A percentile compares a stretch with the other conserved stretches of the same genome.
Evolutionary conservation across 345 rosid species (phyloP).

Genomic region (Populus pruinosa): DNA sequence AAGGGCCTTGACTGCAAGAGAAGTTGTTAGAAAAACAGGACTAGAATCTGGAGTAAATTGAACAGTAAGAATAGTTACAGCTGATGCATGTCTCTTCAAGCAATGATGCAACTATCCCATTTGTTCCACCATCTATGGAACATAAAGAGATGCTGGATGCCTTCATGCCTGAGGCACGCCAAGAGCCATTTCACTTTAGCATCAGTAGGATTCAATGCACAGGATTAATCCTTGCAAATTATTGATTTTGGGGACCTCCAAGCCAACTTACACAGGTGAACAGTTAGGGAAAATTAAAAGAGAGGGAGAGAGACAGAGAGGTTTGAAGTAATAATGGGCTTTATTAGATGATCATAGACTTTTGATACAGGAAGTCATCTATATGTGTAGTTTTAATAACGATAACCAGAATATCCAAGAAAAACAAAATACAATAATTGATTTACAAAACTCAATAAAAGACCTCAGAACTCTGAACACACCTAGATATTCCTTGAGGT

Average conservation of each 20-base stretch:
- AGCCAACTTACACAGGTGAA: background rate
- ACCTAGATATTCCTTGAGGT: constrained; percentile 99
- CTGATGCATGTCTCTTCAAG: constrained; percentile 8
- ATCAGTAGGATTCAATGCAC: constrained; percentile 5
- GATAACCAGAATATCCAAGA: constrained; percentile 25
- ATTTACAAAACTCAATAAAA: constrained; percentile 63
- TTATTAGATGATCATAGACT: constrained; percentile 6
- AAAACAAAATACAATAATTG: constrained; percentile 38
- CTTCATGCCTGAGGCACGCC: constrained; percentile 5
- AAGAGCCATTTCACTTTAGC: constrained; percentile 5
- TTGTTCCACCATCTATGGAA: background rate
- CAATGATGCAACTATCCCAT: constrained; percentile 8
- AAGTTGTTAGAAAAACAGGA: background rate
- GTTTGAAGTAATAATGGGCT: constrained; percentile 12
- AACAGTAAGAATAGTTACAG: background rate
- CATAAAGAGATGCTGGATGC: background rate
- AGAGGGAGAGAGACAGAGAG: background rate
- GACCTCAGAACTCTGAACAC: constrained; percentile 84
- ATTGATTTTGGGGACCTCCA: background rate
- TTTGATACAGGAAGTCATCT: constrained; percentile 9
- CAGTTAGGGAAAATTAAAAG: background rate
- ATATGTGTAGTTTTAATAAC: constrained; percentile 16
- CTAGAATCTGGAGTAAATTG: constrained; percentile 6
- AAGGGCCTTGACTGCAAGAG: background rate
- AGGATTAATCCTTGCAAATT: background rate